Conservation (phyloP, 306 rosid genomes). For the Quercus dentata region DNA sequence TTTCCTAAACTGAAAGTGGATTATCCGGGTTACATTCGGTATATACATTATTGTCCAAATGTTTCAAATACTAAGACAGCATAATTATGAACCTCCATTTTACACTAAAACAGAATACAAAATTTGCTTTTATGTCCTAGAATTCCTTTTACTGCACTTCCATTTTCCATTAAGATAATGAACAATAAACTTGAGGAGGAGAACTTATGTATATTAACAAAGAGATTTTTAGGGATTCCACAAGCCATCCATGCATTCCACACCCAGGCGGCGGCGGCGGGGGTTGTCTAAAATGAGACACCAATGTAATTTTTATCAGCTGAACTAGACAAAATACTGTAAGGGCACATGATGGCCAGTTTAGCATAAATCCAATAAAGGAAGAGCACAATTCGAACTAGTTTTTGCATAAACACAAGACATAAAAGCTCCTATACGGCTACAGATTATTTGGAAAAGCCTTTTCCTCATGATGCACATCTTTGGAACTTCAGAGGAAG, state of each 20-base stretch:
- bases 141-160: background rate
- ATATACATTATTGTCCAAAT: background rate
- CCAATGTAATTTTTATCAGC: background rate
- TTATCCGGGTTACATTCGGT: background rate
- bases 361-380: background rate
- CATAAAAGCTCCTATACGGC: background rate
- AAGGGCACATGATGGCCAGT: background rate
- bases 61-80: background rate
- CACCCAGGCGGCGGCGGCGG: too few relatives aligned
- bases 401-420: background rate
- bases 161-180: background rate
- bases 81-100: background rate
- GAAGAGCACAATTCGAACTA: background rate
- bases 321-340: background rate
- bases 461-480: background rate
- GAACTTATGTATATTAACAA: background rate
- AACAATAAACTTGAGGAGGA: background rate
- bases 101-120: background rate
- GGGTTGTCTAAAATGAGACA: background rate
- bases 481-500: constrained; percentile 1
- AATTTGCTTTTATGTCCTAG: background rate
- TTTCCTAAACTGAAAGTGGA: background rate
- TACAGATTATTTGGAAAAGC: background rate
- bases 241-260: background rate
- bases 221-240: background rate